A percentile compares a stretch with the other conserved stretches of the same genome.
Evolutionary conservation across 441 rosid species (phyloP).

Genomic region (Pelargonium citronellum): DNA sequence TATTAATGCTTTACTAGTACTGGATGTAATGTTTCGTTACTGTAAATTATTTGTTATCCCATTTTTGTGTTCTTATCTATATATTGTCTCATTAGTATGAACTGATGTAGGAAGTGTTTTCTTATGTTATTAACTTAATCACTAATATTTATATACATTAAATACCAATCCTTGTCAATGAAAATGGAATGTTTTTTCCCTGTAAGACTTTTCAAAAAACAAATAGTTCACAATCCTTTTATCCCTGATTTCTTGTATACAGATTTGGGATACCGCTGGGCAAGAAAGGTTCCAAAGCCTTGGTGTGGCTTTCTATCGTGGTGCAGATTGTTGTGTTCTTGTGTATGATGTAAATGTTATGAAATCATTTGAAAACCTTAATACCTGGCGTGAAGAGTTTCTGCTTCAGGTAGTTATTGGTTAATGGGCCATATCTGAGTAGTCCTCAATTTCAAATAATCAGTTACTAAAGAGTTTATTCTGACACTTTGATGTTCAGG

Average conservation of each 20-base stretch:
- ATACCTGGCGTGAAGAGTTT: constrained; percentile 78
- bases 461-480: not conserved
- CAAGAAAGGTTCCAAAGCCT: constrained; percentile 83
- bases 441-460: not conserved
- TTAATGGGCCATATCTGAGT: not conserved
- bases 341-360: constrained; percentile 68
- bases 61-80: not conserved
- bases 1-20: not conserved
- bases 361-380: constrained; percentile 72
- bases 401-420: constrained; percentile 51
- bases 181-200: not conserved
- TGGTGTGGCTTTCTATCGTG: constrained; percentile 72
- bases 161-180: too few relatives aligned
- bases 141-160: not conserved
- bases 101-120: not conserved
- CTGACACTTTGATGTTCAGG: constrained; percentile 36
- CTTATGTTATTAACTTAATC: not conserved
- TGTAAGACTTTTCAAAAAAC: not conserved
- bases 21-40: not conserved
- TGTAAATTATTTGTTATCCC: not conserved
- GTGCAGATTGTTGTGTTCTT: constrained; percentile 80
- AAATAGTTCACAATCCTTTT: not conserved
- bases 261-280: constrained; percentile 90
- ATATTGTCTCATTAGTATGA: not conserved
- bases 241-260: constrained; percentile 13